phyloP scores from a whole-genome alignment of 495 filamentous ascomycete species.

The Neurospora tetraspora region DNA sequence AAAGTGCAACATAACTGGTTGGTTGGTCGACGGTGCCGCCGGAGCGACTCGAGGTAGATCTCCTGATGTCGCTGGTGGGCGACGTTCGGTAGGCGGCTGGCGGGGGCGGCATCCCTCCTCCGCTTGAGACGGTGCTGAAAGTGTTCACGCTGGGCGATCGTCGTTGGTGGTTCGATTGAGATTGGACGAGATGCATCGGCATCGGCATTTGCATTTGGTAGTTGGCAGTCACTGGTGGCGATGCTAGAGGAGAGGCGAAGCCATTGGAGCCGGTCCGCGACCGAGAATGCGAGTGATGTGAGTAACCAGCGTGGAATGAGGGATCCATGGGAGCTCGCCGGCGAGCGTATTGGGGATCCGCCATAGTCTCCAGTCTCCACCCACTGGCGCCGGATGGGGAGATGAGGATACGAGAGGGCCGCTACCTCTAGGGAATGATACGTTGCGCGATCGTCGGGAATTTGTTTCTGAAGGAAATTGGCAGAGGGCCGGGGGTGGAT shows the following conservation, averaged over 20 bases:
- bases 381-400: conserved; percentile 8
- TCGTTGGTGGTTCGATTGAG: conserved; percentile 38
- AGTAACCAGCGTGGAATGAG: conserved; percentile 21
- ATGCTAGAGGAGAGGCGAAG: conserved; percentile 1
- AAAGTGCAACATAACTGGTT: conserved; percentile 80
- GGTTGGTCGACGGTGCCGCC: conserved; percentile 49
- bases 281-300: conserved; percentile 22
- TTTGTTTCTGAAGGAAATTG: background rate
- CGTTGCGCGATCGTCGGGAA: background rate
- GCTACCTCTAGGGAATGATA: background rate
- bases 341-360: conserved; percentile 19
- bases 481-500: background rate
- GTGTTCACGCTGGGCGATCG: conserved; percentile 65
- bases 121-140: conserved; percentile 56
- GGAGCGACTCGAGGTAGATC: conserved; percentile 63
- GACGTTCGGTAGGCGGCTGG: conserved; percentile 37
- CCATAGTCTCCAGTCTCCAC: conserved; percentile 10
- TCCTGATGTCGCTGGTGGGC: conserved; percentile 53
- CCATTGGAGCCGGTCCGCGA: background rate
- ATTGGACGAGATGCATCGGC: conserved; percentile 26
- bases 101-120: conserved; percentile 28
- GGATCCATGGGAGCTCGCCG: conserved; percentile 28
- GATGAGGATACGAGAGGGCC: background rate
- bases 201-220: conserved; percentile 6
- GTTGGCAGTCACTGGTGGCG: background rate